Evolutionary conservation across 352 stramenopile genomes (phyloP), one percentile per base, ranked within the genome.

Genomic region (Phytophthora citricola): DNA sequence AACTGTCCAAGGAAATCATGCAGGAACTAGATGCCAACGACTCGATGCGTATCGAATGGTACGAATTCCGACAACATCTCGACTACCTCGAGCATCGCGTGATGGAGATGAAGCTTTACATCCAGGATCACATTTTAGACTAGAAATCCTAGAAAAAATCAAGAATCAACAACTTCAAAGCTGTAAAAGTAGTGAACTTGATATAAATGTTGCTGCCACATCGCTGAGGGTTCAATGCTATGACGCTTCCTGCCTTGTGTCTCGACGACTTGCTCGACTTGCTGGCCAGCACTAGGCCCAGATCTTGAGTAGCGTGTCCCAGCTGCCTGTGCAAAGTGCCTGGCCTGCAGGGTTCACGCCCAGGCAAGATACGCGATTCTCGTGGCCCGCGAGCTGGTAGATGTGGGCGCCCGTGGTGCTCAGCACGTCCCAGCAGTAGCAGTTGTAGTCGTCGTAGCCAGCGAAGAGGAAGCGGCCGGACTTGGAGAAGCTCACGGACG

Each of bases 221-320:
- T 47, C 10, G 50, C 38, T 47, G 31, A 11, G 24, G 29, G 14
- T 31, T 60, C 31, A 9, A 36, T 15, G 15, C 10, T 27, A 48
- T 24, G 51, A 63, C 31, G 40, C 22, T 20, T 63, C 45, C 36
- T 58, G 47, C 50, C 15, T 46, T 43, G 38, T 15, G 17, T 50
- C 10, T 20, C 26, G 36, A 45, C 40, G 38, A 40, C 20, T 46
- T 59, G 32, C 38, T 58, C 44, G 31, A 58, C n/a, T 55, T 34
- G 32, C 48, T 22, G 39, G 8, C 14, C 10, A 47, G 32, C n/a
- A 40, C 57, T 91, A 98, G 14, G 94, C 92, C 93, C 94, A 99
- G 63, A 99, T 90, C 87, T 99, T 99, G 63, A 99, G 88, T 65
- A 98, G 81, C 53, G 95, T 98, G 81, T 99, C 98, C 98, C 98